These are phyloP conservation scores for Musa beccarii DNA, from an alignment of 176 grass and related monocot genomes.

Conservation along the genomic window DNA sequence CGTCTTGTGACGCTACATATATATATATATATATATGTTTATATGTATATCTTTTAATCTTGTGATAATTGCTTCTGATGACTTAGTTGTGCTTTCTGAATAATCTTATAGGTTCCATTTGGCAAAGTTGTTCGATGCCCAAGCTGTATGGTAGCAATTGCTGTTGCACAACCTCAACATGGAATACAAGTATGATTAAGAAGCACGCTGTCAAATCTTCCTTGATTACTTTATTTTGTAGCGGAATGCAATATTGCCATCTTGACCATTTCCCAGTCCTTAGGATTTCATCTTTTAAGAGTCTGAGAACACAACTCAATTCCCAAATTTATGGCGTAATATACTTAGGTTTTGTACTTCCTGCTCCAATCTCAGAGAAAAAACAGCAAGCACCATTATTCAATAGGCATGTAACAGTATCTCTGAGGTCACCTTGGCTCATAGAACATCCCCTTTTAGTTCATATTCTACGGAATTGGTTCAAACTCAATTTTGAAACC, in stretches of 20 bases:
- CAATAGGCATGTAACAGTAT: not conserved
- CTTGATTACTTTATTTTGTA: not conserved
- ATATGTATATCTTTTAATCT: not conserved
- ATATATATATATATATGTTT: no score
- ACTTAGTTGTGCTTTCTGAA: not conserved
- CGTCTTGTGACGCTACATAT: no score
- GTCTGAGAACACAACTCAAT: not conserved
- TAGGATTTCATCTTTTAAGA: not conserved
- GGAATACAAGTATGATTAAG: slow-evolving; percentile 49
- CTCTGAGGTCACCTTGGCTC: not conserved
- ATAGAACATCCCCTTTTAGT: not conserved
- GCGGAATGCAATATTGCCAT: not conserved
- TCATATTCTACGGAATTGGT: not conserved
- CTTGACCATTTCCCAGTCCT: not conserved
- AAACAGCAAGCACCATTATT: not conserved
- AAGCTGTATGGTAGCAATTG: slow-evolving; percentile 78
- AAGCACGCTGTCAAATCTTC: not conserved
- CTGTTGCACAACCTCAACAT: slow-evolving; percentile 84
- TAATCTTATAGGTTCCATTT: slow-evolving; percentile 57
- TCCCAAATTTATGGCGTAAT: not conserved
- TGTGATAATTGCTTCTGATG: not conserved
- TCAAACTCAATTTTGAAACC: not conserved
- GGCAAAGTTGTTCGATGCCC: slow-evolving; percentile 70
- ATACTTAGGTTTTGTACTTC: not conserved
- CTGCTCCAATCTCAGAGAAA: not conserved